Base-by-base conservation (phyloP, 1,284 basidiomycete genomes). In the Malassezia nana region DNA sequence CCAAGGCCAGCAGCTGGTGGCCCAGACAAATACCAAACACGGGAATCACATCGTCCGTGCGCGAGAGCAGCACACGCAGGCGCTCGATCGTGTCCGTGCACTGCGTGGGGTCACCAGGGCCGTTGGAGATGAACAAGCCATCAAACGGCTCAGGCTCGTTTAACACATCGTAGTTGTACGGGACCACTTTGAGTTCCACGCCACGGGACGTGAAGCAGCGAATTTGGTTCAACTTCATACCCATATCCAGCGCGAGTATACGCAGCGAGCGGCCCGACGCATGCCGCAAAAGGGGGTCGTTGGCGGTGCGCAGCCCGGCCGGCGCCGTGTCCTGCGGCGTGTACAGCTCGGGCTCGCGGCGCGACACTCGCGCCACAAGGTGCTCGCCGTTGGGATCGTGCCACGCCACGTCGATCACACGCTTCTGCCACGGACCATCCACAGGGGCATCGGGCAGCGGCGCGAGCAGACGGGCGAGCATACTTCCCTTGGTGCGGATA, bases 211-310 rank as follows among this genome's bases (percentile, higher is more conserved):
- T 84, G 78, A 99, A 95, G 79, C 92, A 99, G 42, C 94, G 83
- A 66, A 98, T 92, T 77, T 98, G 94, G 78, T 98, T 98, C 78
- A 86, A 92, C 78, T 99, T 99, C 87, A 98, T 96, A 39, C 94
- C 94, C 50, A 98, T 91, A 75, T 99, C 94, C 53, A 98, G 78
- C 4, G 89, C 89, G 20, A 98, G 72, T 45, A 99, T 82, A 59
- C 94, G 85, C 32, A 98, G 74, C 1, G 83, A 79, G 46, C 90
- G 83, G 20, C 79, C 80, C 2, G 83, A 84, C 2, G 89, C 87
- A 75, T 98, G 89, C 46, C 83, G 72, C 57, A 81, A 80, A 26
- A 82, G 78, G 6, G 75, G 74, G 31, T 75, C 75, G 29, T 61
- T 56, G 24, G 45, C 58, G 47, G 64, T 66, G 39, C 79, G 79